phyloP scores from a whole-genome alignment of 257 asterid species.

The Schizonepeta tenuifolia region DNA sequence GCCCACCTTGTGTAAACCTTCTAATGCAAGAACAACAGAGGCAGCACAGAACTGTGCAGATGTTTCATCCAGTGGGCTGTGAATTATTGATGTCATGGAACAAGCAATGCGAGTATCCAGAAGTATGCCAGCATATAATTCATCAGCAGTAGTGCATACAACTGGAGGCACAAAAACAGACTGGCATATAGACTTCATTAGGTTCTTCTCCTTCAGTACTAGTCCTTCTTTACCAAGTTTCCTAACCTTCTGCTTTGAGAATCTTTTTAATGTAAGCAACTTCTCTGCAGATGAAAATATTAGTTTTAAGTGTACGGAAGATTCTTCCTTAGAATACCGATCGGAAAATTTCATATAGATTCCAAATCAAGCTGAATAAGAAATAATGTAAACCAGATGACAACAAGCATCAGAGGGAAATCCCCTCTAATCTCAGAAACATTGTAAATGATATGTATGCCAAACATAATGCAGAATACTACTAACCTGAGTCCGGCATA shows the following conservation, averaged over 20 bases:
- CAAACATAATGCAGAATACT: constrained; percentile 31
- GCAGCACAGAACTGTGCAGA: constrained; percentile 91
- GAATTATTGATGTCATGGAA: constrained; percentile 65
- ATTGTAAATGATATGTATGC: background rate
- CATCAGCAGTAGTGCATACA: constrained; percentile 82
- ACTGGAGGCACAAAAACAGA: constrained; percentile 73
- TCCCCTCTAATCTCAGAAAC: background rate
- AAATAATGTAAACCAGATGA: constrained; percentile 13
- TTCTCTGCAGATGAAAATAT: constrained; percentile 55
- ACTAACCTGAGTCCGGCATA: constrained; percentile 68
- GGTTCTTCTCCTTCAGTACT: constrained; percentile 75
- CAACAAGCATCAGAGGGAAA: constrained; percentile 7
- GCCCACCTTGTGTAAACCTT: constrained; percentile 81
- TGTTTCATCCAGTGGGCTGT: constrained; percentile 69
- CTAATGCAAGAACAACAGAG: constrained; percentile 71
- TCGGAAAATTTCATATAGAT: background rate
- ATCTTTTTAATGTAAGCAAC: constrained; percentile 82
- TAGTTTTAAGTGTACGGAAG: background rate
- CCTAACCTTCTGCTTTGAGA: constrained; percentile 75
- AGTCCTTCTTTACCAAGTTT: constrained; percentile 75
- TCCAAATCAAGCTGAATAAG: constrained; percentile 22
- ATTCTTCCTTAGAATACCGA: background rate
- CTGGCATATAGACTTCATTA: constrained; percentile 54
- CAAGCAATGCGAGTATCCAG: constrained; percentile 75
- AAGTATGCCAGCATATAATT: constrained; percentile 72